Base-by-base conservation (phyloP, 2,329 filamentous ascomycete species). In the Diaporthe batatas region DNA sequence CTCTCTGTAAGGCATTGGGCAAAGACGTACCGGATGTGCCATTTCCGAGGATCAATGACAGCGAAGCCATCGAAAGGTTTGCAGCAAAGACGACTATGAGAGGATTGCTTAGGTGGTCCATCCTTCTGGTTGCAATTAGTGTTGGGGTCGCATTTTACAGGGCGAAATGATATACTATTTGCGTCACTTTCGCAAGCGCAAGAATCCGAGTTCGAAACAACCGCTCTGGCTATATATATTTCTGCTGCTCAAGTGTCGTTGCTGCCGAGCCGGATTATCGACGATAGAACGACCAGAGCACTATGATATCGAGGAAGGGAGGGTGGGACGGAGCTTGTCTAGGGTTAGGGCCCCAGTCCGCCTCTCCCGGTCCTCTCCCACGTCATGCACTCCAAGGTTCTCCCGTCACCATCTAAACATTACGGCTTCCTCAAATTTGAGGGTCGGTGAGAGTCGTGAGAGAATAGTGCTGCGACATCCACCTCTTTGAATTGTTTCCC, bases 1-100 rank as follows among this genome's bases (percentile, higher is more conserved):
- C 83, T 12, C 79, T 85, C 6, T 85, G 83, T 75, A 69, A 76
- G 53, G 84, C 84, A 49, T 72, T 84, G 4, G 79, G 77, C 8
- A 80, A 81, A 69, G 77, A 78, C 0, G 75, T 84, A 0, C 83
- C 83, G 0, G 72, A 79, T 58, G 69, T 75, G 39, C 72, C 76
- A 36, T 84, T 83, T 65, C 82, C 82, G 4, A 79, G 80, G 39
- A 78, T 79, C 7, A 83, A 83, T 51, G 79, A 75, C n/a, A 39
- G 55, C 25, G 55, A 68, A 12, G 57, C 53, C 12, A 70, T 73
- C 2, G 49, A 64, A 6, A 53, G 58, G 1, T 73, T 70, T 44
- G 71, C 67, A 1, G 55, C 34, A 7, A 70, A 36, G 34, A 42
- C 47, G 11, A 49, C 49, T 12, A 29, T 3, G n/a, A 62, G 18